Percentiles rank a stretch among this genome's conserved stretches.
These are phyloP conservation scores for Hirsutella thompsonii DNA, from an alignment of 2,329 filamentous ascomycete genomes.

Conservation along the genomic window DNA sequence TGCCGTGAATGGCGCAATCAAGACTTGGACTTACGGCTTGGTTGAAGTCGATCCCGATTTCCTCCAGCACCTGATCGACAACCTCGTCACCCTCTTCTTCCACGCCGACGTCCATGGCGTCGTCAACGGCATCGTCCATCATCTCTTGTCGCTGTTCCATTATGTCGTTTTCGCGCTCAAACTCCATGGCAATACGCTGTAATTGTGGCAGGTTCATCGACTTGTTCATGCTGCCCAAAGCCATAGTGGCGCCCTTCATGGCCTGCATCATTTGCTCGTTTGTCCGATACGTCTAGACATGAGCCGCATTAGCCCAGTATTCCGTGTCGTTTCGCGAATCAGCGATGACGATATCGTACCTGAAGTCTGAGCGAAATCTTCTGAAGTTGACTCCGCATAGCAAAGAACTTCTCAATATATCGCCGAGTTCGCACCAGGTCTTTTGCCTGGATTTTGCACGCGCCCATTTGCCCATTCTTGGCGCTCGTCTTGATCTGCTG, in stretches of 20 bases:
- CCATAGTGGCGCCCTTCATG: slow-evolving; percentile 93
- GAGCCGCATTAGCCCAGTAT: slow-evolving; percentile 5
- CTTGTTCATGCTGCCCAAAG: slow-evolving; percentile 92
- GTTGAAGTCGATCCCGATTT: slow-evolving; percentile 89
- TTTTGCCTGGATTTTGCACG: slow-evolving; percentile 96
- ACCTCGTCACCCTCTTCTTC: slow-evolving; percentile 97
- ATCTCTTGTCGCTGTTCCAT: slow-evolving; percentile 99
- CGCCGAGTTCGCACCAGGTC: slow-evolving; percentile 86
- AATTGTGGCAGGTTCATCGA: slow-evolving; percentile 94
- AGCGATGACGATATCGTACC: slow-evolving; percentile 32
- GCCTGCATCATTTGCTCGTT: slow-evolving; percentile 99
- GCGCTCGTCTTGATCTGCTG: slow-evolving; percentile 96
- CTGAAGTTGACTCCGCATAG: slow-evolving; percentile 93
- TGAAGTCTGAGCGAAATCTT: slow-evolving; percentile 92
- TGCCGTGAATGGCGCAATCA: neutral
- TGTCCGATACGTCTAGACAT: slow-evolving; percentile 71
- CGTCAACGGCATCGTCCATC: slow-evolving; percentile 98
- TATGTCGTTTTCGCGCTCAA: slow-evolving; percentile 96
- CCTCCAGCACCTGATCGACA: slow-evolving; percentile 89
- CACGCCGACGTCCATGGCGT: slow-evolving; percentile 78
- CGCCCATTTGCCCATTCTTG: slow-evolving; percentile 97
- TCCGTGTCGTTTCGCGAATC: no score
- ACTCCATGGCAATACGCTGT: slow-evolving; percentile 96
- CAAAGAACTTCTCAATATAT: slow-evolving; percentile 97
- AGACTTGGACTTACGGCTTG: slow-evolving; percentile 63